These are phyloP conservation scores for Teunomyces funiuensis DNA, from an alignment of 805 yeast species.

Conservation along the genomic window DNA sequence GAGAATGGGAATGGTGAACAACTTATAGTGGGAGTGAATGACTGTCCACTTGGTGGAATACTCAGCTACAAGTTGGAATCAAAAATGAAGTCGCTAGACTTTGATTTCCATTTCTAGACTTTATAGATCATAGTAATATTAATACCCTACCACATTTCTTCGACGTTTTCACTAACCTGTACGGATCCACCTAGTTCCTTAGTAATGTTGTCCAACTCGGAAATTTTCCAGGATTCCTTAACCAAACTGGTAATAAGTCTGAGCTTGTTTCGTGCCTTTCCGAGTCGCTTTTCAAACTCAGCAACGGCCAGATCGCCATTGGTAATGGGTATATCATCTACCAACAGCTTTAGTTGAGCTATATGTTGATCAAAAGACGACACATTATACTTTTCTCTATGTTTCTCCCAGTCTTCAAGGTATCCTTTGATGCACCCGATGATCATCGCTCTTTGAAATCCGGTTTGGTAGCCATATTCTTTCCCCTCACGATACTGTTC, in stretches of 20 bases:
- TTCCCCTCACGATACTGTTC: conserved; percentile 75
- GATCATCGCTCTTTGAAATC: conserved; percentile 66
- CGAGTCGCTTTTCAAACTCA: conserved; percentile 49
- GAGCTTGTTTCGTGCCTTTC: conserved; percentile 61
- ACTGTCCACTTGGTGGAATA: conserved; percentile 57
- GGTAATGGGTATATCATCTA: conserved; percentile 15
- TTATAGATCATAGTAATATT: background rate
- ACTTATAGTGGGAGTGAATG: conserved; percentile 55
- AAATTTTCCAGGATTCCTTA: conserved; percentile 31
- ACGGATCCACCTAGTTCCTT: conserved; percentile 39
- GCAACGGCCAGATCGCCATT: conserved; percentile 60
- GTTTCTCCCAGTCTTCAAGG: conserved; percentile 34
- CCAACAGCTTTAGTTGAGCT: conserved; percentile 27
- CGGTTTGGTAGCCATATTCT: conserved; percentile 79
- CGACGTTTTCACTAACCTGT: conserved; percentile 35
- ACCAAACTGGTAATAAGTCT: conserved; percentile 45
- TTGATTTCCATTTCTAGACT: conserved; percentile 34
- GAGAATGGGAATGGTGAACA: conserved; percentile 47
- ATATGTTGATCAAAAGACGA: conserved; percentile 22
- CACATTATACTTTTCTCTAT: conserved; percentile 16
- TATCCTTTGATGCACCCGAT: conserved; percentile 68
- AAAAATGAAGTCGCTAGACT: conserved; percentile 35
- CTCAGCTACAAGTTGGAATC: conserved; percentile 46
- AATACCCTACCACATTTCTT: conserved; percentile 42
- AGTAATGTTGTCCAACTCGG: conserved; percentile 30